A percentile compares a stretch with the other conserved stretches of the same genome.
These are phyloP conservation scores for Russula emetica DNA, from an alignment of 768 basidiomycete genomes.

Conservation along the genomic window DNA sequence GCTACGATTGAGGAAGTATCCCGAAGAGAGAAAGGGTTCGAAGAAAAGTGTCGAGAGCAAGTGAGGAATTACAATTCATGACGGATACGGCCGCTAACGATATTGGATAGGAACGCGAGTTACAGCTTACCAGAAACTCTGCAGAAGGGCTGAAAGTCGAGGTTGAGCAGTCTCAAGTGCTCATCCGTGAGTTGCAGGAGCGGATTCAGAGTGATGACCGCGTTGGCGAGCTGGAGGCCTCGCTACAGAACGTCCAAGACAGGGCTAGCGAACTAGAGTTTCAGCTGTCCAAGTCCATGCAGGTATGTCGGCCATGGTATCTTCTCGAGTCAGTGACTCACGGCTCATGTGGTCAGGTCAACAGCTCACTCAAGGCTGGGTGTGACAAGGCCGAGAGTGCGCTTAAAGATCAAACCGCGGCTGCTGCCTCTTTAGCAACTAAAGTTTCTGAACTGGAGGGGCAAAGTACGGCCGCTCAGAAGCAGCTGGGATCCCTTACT, in stretches of 20 bases:
- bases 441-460: constrained; percentile 48
- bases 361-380: constrained; percentile 56
- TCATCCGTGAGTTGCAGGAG: constrained; percentile 70
- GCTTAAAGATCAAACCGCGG: constrained; percentile 40
- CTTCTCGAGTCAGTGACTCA: background rate
- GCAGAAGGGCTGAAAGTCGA: constrained; percentile 50
- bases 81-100: background rate
- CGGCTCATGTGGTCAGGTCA: constrained; percentile 41
- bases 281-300: constrained; percentile 72
- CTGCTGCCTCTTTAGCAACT: constrained; percentile 46
- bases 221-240: constrained; percentile 65
- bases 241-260: constrained; percentile 73
- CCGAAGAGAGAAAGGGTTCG: constrained; percentile 51
- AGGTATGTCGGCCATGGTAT: constrained; percentile 43
- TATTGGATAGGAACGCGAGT: constrained; percentile 61
- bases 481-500: constrained; percentile 43
- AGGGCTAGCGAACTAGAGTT: constrained; percentile 81
- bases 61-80: constrained; percentile 32
- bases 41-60: constrained; percentile 50
- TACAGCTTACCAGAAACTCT: constrained; percentile 57
- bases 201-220: constrained; percentile 82
- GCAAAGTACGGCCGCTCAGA: constrained; percentile 39
- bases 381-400: constrained; percentile 52
- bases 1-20: constrained; percentile 42
- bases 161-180: constrained; percentile 50